Evolutionary conservation across 169 alveolate genomes (phyloP), one percentile per base, ranked within the genome.

Genomic region (Ichthyophthirius multifiliis): DNA sequence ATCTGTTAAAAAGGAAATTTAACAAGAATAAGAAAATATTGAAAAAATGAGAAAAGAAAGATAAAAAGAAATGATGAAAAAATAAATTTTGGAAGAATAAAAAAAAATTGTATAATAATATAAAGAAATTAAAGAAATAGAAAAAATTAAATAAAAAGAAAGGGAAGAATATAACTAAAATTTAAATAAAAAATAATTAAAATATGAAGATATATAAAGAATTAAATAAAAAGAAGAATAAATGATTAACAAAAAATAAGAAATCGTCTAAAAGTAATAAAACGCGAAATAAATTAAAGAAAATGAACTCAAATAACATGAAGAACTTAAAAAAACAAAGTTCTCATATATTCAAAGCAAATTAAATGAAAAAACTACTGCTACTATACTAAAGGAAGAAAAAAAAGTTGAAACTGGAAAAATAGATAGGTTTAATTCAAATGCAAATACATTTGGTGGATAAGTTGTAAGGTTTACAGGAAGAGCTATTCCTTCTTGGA

Each of bases 101-200:
- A 75, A 47, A 75, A 47, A 23, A 43, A 9, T 30, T 23, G 67
- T 45, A 7, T 35, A 74, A 44, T 30, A 74, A 74, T 45, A 74
- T n/a, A 74, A 74, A 30, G 27, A 45, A 44, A 12, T 39, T 18
- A 62, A 48, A 41, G 48, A 55, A 30, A 34, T 76, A 2, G 45
- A 43, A 39, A 48, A 48, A 30, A 18, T 32, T 16, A 76, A 35
- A 47, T 15, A 48, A 47, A 30, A 47, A 48, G 74, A 45, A 43
- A 76, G 37, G 20, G 77, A 39, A 39, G 46, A 18, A 12, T 67
- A 39, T 34, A 62, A 34, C n/a, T 18, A 37, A 39, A 67, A 37
- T 37, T 37, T 18, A 31, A 35, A 32, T 1, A 67, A 67, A 41
- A 35, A 44, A 6, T 23, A 18, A 2, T 3, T 67, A 20, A 37